Evolutionary conservation across 176 grass and related monocot genomes (phyloP), one percentile per base, ranked within the genome.

Genomic region (Musa itinerans): DNA sequence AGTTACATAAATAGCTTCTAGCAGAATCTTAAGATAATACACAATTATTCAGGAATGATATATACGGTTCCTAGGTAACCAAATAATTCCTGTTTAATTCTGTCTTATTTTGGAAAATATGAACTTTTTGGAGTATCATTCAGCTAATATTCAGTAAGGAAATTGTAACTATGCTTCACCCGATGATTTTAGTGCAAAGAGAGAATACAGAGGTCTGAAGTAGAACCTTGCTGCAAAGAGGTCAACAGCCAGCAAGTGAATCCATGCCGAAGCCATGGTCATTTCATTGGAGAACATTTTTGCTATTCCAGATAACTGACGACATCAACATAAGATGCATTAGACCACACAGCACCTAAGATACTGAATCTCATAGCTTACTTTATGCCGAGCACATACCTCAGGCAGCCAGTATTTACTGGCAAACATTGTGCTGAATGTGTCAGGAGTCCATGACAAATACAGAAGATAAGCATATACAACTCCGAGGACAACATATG

Each of bases 391-490:
- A 58, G 61, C 19, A 52, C 69, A 13, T 53, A 99, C 95, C 95
- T 99, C 95, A 2, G 95, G 95, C 55, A 99, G 83, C 90, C 88
- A 94, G 80, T 99, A 95, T 86, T 92, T 94, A 86, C 85, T 95
- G 12, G 86, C 88, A 73, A 99, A 99, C 89, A 99, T 99, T 69
- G 59, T 82, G 52, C 80, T 76, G 34, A 92, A 61, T 53, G 83
- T 95, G 8, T 99, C 96, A 11, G 96, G 91, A 16, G 84, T 99
- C 96, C 96, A 95, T 3, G 96, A 94, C 15, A 99, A 79, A 83
- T 81, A 92, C 76, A 99, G 89, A 75, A 99, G 81, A 76, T 92
- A 99, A 9, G 83, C 85, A 71, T 99, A 99, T 74, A 95, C 82
- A 73, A 95, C 15, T 73, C 96, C 91, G 1, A 99, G 81, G 0